phyloP scores from a whole-genome alignment of 2,329 filamentous ascomycete species.

The Cercospora citrullina region DNA sequence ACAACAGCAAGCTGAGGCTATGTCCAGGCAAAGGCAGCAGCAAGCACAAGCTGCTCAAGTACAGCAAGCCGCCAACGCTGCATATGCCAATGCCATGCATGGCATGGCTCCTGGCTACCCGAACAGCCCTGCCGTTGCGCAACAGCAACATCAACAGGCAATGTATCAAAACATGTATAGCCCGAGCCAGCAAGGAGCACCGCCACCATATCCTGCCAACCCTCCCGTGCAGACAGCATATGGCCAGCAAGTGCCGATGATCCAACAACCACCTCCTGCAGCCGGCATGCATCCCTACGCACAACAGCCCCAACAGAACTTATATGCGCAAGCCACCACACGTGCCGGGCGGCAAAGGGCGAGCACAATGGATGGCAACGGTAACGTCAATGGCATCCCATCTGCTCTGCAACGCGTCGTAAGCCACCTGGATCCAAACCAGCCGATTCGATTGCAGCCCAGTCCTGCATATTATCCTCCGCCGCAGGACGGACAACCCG shows the following conservation, averaged over 20 bases:
- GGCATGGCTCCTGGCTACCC: constrained; percentile 43
- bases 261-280: constrained; percentile 53
- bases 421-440: constrained; percentile 90
- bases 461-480: constrained; percentile 97
- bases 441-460: constrained; percentile 89
- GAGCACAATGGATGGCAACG: constrained; percentile 91
- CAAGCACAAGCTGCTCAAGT: constrained; percentile 50
- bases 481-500: constrained; percentile 76
- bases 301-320: constrained; percentile 63
- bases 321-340: constrained; percentile 73
- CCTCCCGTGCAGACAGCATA: constrained; percentile 57
- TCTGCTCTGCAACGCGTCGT: constrained; percentile 91
- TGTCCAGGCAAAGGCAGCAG: constrained; percentile 84
- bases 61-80: constrained; percentile 46
- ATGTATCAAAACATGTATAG: constrained; percentile 76
- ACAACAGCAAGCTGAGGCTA: constrained; percentile 89
- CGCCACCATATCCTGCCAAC: constrained; percentile 78
- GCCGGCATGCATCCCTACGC: constrained; percentile 38
- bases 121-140: constrained; percentile 38
- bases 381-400: constrained; percentile 88
- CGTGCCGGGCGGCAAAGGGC: constrained; percentile 82
- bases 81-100: constrained; percentile 35
- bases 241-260: constrained; percentile 70
- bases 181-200: constrained; percentile 64
- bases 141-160: constrained; percentile 46